Evolutionary conservation across 2,329 filamentous ascomycete genomes (phyloP), one percentile per base, ranked within the genome.

Genomic region (Penicillium psychrosexuale): DNA sequence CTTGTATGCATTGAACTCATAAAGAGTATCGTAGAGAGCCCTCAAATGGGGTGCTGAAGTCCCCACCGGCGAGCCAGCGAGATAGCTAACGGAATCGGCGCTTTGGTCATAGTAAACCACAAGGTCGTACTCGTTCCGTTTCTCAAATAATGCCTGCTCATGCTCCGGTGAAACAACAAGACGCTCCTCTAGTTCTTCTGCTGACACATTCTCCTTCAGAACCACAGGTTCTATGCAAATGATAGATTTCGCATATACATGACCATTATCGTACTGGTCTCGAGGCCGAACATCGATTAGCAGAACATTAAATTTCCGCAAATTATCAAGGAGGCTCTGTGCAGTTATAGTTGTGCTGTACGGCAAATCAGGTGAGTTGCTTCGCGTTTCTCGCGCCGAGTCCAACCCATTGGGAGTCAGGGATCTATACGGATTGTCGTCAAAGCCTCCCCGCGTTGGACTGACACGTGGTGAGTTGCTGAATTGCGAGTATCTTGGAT

Each of bases 191-290:
- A 87, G 74, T 60, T 87, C 78, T 58, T 86, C 84, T 1, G 83
- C 84, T 15, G 84, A 87, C 63, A 84, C 80, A 31, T 84, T 86
- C 42, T 87, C 83, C 51, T 89, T 84, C 45, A 91, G 72, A 9
- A 87, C 82, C 42, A 95, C 83, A 24, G 92, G 91, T 66, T 99
- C 94, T 57, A 99, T 84, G 71, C 94, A 99, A 42, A 99, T 90
- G 37, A 91, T 89, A 6, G 84, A 87, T 53, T 86, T 86, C 6
- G 89, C 86, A 77, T 89, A 88, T 60, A 99, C 91, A 69, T 99
- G 94, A 0, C 94, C 94, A 45, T 87, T 82, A 63, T 97, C 91
- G 68, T 90, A 99, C 8, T 89, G 84, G 50, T 89, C 84, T 27
- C 94, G 86, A 53, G 83, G 78, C 37, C 94, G 86, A 39, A 97